Conservation (phyloP, 2,329 filamentous ascomycete species). For the Diaporthe amygdali region DNA sequence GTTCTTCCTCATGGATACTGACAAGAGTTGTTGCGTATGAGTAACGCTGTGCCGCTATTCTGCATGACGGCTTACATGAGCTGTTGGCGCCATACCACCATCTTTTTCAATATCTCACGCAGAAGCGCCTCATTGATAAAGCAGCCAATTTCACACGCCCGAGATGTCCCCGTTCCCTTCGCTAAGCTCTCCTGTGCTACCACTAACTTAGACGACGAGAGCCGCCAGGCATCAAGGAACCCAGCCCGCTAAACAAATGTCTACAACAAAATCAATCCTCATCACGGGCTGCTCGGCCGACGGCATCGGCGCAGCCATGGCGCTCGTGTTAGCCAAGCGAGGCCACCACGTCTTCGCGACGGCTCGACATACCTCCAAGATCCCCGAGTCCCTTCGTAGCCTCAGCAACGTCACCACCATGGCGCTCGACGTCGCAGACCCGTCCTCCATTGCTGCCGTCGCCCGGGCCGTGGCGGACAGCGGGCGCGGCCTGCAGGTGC, state of each 20-base stretch:
- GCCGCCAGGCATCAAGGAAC: no score
- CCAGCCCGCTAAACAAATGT: not conserved
- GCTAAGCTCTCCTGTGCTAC: no score
- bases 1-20: no score
- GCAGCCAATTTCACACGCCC: no score
- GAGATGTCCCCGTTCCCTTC: no score
- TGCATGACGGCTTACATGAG: no score
- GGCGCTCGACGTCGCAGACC: not conserved
- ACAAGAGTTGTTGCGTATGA: no score
- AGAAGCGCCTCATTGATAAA: no score
- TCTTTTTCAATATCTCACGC: no score
- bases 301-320: conserved; percentile 36
- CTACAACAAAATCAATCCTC: not conserved
- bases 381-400: not conserved
- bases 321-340: conserved; percentile 11
- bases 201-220: no score
- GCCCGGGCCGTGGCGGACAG: not conserved
- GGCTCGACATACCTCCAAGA: not conserved
- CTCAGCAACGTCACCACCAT: not conserved
- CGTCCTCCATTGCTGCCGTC: not conserved
- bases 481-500: conserved; percentile 1
- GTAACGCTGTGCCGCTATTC: no score
- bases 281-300: conserved; percentile 38
- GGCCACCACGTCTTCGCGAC: not conserved
- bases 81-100: no score